Percentiles rank a stretch among this genome's conserved stretches.
Conservation (phyloP, 192 early-diverging fungal species). For the Dissophora ornata region DNA sequence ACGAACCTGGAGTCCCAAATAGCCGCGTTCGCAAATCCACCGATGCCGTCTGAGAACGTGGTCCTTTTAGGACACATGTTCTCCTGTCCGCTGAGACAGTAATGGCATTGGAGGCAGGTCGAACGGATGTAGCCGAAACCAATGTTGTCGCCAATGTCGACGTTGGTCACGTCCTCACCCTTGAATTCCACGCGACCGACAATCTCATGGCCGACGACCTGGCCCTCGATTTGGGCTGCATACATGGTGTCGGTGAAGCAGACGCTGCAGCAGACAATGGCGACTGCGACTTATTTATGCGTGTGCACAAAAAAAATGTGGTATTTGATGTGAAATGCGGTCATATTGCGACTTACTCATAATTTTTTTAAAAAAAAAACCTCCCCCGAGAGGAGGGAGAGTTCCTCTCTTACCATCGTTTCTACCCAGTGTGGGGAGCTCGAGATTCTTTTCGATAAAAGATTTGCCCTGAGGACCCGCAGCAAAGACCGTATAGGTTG, state of each 20-base stretch:
- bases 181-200: slow-evolving; percentile 70
- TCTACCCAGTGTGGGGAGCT: slow-evolving; percentile 24
- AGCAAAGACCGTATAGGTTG: slow-evolving; percentile 29
- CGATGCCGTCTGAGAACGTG: slow-evolving; percentile 67
- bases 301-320: neutral
- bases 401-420: slow-evolving; percentile 33
- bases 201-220: slow-evolving; percentile 78
- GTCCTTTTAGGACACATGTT: slow-evolving; percentile 62
- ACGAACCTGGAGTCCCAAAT: slow-evolving; percentile 63
- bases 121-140: slow-evolving; percentile 68
- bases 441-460: slow-evolving; percentile 23
- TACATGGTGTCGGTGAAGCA: slow-evolving; percentile 52
- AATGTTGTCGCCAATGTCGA: slow-evolving; percentile 69
- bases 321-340: too few relatives aligned
- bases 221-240: slow-evolving; percentile 38
- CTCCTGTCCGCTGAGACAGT: slow-evolving; percentile 65
- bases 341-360: too few relatives aligned
- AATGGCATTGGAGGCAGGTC: slow-evolving; percentile 64
- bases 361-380: too few relatives aligned
- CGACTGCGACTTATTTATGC: slow-evolving; percentile 19
- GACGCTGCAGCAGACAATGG: slow-evolving; percentile 44
- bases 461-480: slow-evolving; percentile 14
- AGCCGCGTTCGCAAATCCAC: slow-evolving; percentile 69
- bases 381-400: too few relatives aligned
- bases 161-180: slow-evolving; percentile 63